These are phyloP conservation scores for Pseudonectria foliicola DNA, from an alignment of 2,329 filamentous ascomycete species.

Conservation along the genomic window DNA sequence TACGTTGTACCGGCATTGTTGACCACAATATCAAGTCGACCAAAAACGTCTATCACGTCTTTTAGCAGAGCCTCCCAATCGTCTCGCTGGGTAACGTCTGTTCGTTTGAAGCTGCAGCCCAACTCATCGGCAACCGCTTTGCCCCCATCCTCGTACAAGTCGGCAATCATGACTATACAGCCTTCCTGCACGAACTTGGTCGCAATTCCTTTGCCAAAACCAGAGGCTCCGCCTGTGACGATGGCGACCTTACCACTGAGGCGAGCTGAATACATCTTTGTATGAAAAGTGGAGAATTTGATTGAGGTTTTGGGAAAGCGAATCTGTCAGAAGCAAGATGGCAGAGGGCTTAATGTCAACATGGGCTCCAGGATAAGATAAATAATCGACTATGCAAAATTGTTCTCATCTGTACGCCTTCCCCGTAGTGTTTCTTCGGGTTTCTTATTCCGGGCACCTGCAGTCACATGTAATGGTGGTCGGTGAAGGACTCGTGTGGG, in stretches of 20 bases:
- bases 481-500: background rate
- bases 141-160: conserved; percentile 49
- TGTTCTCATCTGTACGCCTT: no score
- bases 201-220: conserved; percentile 57
- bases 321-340: no score
- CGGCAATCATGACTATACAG: conserved; percentile 53
- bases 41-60: conserved; percentile 37
- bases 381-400: no score
- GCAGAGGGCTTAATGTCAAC: no score
- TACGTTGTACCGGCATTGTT: conserved; percentile 57
- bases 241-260: conserved; percentile 37
- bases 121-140: conserved; percentile 38
- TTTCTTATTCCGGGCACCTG: no score
- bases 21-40: conserved; percentile 49
- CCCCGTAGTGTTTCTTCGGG: no score
- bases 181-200: conserved; percentile 53
- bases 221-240: conserved; percentile 49
- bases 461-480: background rate
- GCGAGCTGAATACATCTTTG: conserved; percentile 21
- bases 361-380: no score
- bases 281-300: no score
- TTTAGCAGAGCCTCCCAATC: conserved; percentile 48
- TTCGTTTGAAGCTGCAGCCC: conserved; percentile 34
- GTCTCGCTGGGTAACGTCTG: conserved; percentile 43
- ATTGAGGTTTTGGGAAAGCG: no score